Evolutionary conservation across 352 stramenopile species (phyloP), one percentile per base, ranked within the genome.

Genomic region (Phytopythium cucurbitacearum): DNA sequence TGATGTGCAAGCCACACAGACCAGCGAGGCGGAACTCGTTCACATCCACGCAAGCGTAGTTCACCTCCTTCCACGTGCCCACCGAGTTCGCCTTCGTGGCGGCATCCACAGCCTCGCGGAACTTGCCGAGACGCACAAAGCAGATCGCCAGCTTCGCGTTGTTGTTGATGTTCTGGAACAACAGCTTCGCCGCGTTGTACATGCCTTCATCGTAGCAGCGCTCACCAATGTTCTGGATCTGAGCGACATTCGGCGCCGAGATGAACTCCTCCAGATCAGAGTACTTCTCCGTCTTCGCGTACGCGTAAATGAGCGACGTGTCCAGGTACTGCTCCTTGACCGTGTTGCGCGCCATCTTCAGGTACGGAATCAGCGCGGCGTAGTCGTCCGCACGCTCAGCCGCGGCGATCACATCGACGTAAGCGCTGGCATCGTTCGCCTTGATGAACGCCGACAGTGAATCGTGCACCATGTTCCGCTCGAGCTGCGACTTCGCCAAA

Each of bases 121-220:
- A 99, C 73, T 99, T 97, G 53, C 95, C 93, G 13, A 99, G 85
- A 68, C 98, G 91, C 54, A 99, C 97, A 69, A 98, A 98, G 82
- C 97, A 99, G 59, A 99, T 96, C 34, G 98, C 97, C 46, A 99
- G 85, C 85, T 99, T 99, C 34, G 97, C 98, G 76, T 99, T 99
- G 89, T 99, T 99, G 89, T 99, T 99, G 76, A 99, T 99, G 73
- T 98, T 99, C 65, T 97, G 93, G 80, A 99, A 99, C 41, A 99
- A 69, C 51, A 99, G 80, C 76, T 99, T 99, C 3, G 97, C 96
- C 39, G 98, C 97, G 59, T 98, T 94, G 80, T 99, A 99, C 68
- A 99, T 95, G 51, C 94, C 95, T 80, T 99, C 96, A 54, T 97
- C 85, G 71, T 98, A 99, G 55, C 95, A 98, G 42, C 97, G 89